These are phyloP conservation scores for Akanthomyces muscarius DNA, from an alignment of 2,329 filamentous ascomycete species.

Conservation along the genomic window DNA sequence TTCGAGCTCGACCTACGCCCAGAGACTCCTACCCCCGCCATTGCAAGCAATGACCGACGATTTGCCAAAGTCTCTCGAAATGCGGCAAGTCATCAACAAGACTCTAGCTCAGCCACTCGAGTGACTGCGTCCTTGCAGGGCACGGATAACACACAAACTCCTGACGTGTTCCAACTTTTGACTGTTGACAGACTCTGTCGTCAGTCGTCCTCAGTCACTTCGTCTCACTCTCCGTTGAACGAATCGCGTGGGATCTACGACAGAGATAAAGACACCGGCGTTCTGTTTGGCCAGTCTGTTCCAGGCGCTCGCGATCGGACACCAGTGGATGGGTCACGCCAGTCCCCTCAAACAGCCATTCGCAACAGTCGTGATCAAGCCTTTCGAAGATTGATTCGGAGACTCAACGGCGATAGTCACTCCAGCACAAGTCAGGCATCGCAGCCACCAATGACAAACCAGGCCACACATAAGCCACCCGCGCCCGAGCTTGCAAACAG, in stretches of 20 bases:
- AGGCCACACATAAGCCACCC: background rate
- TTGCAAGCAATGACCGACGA: background rate
- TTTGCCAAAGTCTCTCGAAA: conserved; percentile 3
- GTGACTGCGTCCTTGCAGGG: background rate
- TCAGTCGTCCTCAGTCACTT: background rate
- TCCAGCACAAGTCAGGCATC: background rate
- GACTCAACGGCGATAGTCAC: conserved; percentile 3
- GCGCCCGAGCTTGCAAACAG: background rate
- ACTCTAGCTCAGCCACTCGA: background rate
- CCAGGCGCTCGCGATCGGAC: background rate
- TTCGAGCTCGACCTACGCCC: conserved; percentile 1
- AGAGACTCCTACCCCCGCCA: conserved; percentile 5
- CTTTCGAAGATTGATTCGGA: conserved; percentile 8
- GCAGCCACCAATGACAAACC: background rate
- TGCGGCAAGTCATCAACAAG: background rate
- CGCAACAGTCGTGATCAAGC: conserved; percentile 7
- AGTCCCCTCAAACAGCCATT: conserved; percentile 7
- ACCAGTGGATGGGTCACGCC: background rate
- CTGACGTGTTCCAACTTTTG: background rate
- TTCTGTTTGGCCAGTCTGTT: background rate
- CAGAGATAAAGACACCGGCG: background rate
- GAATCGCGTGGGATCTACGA: background rate
- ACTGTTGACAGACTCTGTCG: background rate
- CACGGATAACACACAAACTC: background rate
- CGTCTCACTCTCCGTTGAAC: background rate